Base-by-base conservation (phyloP, 2,329 filamentous ascomycete species). In the Trichoderma simmonsii region DNA sequence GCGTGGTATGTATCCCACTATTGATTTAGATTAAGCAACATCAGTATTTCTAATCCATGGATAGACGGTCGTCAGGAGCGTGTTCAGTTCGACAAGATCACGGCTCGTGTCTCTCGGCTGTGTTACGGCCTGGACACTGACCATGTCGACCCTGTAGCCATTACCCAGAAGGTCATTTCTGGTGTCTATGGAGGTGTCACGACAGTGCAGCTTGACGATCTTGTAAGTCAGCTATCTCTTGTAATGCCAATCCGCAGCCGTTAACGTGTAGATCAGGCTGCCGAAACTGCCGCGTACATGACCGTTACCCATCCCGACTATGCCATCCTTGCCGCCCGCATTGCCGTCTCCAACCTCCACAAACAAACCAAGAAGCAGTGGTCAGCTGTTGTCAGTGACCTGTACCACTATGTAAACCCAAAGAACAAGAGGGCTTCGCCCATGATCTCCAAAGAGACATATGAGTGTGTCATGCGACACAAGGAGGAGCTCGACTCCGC, bases 331-430 rank as follows among this genome's bases (percentile, higher is more conserved):
- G 96, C 96, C 75, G 96, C 96, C 76, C 95, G 96, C 85, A 98
- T 99, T 81, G 96, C 96, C 77, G 96, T 99, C 70, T 99, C 96
- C 80, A 99, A 99, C 86, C 92, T 99, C 73, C 96, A 99, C 91
- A 99, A 99, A 86, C 96, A 99, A 88, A 99, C 96, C 75, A 98
- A 98, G 90, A 99, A 99, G 88, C 95, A 98, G 82, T 99, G 97
- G 87, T 98, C 96, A n/a, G 87, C 93, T 64, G 96, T 99, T 73
- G 89, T 99, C 78, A 91, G 90, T 78, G 96, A 99, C 79, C 90
- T 99, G 56, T 98, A 95, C 85, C 89, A 96, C 86, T 99, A 98
- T 83, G 86, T 97, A 83, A 99, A 99, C 86, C 94, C 95, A 74
- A 97, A 93, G 86, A 99, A 97, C 83, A 85, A 86, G 74, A 91